A percentile compares a stretch with the other conserved stretches of the same genome.
Conservation (phyloP, 345 rosid species). For the Rhodomyrtus tomentosa region DNA sequence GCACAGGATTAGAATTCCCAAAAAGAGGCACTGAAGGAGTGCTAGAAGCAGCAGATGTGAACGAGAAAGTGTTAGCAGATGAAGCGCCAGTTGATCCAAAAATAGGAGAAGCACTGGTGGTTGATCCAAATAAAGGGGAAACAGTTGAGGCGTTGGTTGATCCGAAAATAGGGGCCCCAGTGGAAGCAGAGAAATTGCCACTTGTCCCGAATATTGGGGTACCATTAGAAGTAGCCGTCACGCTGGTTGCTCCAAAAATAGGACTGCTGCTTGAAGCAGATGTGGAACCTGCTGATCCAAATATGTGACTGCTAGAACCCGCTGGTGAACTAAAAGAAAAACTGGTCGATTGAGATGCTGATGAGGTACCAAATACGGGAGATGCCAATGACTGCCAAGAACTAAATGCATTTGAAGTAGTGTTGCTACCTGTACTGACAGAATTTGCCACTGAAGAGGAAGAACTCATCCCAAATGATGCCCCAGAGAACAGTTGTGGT, state of each 20-base stretch:
- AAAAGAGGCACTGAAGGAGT: conserved; percentile 36
- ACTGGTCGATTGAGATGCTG: conserved; percentile 25
- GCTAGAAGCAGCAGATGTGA: conserved; percentile 11
- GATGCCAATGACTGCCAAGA: conserved; percentile 47
- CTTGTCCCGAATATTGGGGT: neutral
- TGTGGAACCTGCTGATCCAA: conserved; percentile 30
- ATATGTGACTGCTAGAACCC: conserved; percentile 25
- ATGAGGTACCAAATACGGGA: conserved; percentile 27
- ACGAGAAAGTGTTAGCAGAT: neutral
- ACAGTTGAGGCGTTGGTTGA: neutral
- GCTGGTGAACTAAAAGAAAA: conserved; percentile 43
- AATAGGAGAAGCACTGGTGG: neutral
- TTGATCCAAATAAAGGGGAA: conserved; percentile 5
- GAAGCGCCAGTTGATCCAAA: conserved; percentile 5
- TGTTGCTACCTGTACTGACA: conserved; percentile 30
- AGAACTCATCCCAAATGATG: conserved; percentile 40
- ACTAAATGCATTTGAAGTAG: conserved; percentile 29
- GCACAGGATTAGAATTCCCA: conserved; percentile 30
- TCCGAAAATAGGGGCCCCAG: neutral
- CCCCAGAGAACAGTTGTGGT: conserved; percentile 20
- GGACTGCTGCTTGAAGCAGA: neutral
- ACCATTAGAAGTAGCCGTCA: neutral
- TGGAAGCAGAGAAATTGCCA: neutral
- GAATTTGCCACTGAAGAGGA: conserved; percentile 20
- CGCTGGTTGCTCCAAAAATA: neutral